Base-by-base conservation (phyloP, 2,329 filamentous ascomycete genomes). In the Clonostachys byssicola region DNA sequence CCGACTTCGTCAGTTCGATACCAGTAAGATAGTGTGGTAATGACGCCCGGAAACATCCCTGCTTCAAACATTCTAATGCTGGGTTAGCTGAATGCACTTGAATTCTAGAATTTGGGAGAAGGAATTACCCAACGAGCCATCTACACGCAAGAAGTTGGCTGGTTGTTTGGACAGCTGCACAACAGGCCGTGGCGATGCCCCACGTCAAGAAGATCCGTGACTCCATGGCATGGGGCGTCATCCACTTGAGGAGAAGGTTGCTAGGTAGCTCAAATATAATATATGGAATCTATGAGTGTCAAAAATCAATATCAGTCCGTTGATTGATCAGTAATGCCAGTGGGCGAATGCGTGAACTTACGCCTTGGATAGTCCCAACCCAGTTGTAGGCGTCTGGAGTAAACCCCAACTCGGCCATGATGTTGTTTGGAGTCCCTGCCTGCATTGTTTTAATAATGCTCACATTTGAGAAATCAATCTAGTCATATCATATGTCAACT, bases 1-100 rank as follows among this genome's bases (percentile, higher is more conserved):
- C 40, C 40, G n/a, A 42, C 20, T n/a, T 42, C 40, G n/a, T 42
- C 40, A 7, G 40, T 42, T 18, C 40, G 40, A 20, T 42, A 42
- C 40, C 40, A 85, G 63, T 0, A 80, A 60, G 82, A 84, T 14
- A 86, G 67, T 48, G 62, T 80, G 44, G 76, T 71, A 1, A 78
- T 71, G 1, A 73, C 68, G 1, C 74, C 72, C 0, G 73, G 68
- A 46, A 76, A 77, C 56, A 78, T 77, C 1, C 74, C 76, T 1
- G 75, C 75, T 56, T 80, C 62, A 36, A 62, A 66, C 5, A 63
- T 48, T 10, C 23, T 30, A 30, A 3, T 30, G 9, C 23, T 30
- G 9, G 23, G 23, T 30, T 10, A 30, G 23, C 9, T 10, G 9
- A 3, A 30, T 30, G 23, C 6, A 30, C 9, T 10, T 30, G 23